Evolutionary conservation across 2,329 filamentous ascomycete species (phyloP), one percentile per base, ranked within the genome.

Genomic region (Penicillium palitans): DNA sequence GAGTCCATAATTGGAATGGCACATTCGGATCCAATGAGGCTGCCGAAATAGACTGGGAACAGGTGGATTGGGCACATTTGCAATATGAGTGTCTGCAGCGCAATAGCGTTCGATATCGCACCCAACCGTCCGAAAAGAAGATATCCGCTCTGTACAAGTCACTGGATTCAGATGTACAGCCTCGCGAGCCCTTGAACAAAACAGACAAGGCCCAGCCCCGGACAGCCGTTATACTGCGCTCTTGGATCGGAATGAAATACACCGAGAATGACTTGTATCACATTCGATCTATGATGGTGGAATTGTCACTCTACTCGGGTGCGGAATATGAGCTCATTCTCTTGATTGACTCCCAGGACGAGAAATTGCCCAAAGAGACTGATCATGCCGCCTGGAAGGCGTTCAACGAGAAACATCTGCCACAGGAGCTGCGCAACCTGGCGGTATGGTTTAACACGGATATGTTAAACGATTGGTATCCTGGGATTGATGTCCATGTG

Each of bases 291-390:
- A 86, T 96, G 76, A 90, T 96, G 69, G 84, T 87, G 15, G 93
- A 97, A 73, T 80, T 96, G 12, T 84, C 87, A 1, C 79, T 96
- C 56, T 87, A 89, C 52, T 93, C 91, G 6, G 91, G 91, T 25
- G 91, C 89, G 35, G 89, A 93, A 66, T 96, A 96, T 73, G 90
- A 95, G 65, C 85, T 96, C 4, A 90, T 96, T 70, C 83, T 96
- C 21, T 83, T 96, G 2, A 86, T 96, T 9, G 91, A 96, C 73
- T 87, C 96, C 67, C 92, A 90, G 75, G 89, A 96, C 68, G 84
- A 85, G 55, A 83, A 80, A 60, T 79, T 92, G 61, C 89, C 90
- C 9, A 86, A 46, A 25, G 19, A 47, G 15, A 13, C 19, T 9
- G 50, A 61, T 19, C 10, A 27, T 4, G 47, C 42, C 3, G 58